Conservation (phyloP, 495 filamentous ascomycete genomes). For the Tetracladium marchalianum region DNA sequence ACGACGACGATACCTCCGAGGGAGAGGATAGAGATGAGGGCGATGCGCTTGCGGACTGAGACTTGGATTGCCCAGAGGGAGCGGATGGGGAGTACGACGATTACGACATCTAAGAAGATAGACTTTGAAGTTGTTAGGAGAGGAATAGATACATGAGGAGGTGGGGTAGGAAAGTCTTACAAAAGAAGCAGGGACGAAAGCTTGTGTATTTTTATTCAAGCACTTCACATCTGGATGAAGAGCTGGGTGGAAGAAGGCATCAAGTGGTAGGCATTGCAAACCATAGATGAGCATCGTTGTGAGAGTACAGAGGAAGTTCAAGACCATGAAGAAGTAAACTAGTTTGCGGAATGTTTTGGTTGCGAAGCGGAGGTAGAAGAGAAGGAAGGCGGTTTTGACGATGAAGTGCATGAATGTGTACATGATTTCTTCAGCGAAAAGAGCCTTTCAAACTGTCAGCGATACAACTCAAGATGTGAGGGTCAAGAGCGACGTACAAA, state of each 20-base stretch:
- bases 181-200: conserved; percentile 5
- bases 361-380: conserved; percentile 41
- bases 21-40: conserved; percentile 4
- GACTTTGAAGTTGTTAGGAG: conserved; percentile 19
- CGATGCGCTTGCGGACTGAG: conserved; percentile 5
- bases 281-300: conserved; percentile 20
- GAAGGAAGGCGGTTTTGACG: conserved; percentile 33
- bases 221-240: conserved; percentile 25
- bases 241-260: conserved; percentile 11
- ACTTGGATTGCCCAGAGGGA: conserved; percentile 28
- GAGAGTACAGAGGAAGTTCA: conserved; percentile 27
- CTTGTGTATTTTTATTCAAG: conserved; percentile 24
- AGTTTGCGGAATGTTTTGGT: conserved; percentile 24
- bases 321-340: conserved; percentile 24
- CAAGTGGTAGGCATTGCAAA: conserved; percentile 8
- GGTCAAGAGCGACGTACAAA: conserved; percentile 9
- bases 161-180: conserved; percentile 21
- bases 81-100: conserved; percentile 28
- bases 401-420: conserved; percentile 31
- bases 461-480: background rate
- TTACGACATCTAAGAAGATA: conserved; percentile 29
- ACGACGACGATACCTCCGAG: conserved; percentile 20
- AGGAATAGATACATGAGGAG: conserved; percentile 28
- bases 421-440: conserved; percentile 22
- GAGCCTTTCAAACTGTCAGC: conserved; percentile 9